These are phyloP conservation scores for Ulmus americana DNA, from an alignment of 331 rosid species.

Conservation along the genomic window DNA sequence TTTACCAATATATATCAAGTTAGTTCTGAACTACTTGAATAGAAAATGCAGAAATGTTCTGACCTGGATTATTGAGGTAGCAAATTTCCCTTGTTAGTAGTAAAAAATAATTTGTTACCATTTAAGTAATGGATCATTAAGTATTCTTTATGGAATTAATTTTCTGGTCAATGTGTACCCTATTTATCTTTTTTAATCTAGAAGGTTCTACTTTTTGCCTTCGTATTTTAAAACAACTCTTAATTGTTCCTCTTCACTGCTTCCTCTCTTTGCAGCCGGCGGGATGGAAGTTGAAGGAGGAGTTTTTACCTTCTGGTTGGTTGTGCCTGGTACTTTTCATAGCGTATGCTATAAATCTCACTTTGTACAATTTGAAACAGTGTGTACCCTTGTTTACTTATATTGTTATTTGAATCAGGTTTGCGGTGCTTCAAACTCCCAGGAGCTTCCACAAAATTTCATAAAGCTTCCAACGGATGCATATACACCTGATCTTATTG, in stretches of 20 bases:
- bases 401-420: constrained; percentile 45
- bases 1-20: constrained; percentile 1
- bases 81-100: constrained; percentile 15
- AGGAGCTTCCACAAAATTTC: constrained; percentile 77
- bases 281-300: constrained; percentile 86
- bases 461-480: constrained; percentile 65
- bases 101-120: background rate
- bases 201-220: background rate
- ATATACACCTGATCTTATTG: constrained; percentile 88
- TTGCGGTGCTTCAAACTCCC: constrained; percentile 80
- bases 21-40: background rate
- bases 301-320: constrained; percentile 85
- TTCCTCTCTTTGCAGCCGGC: constrained; percentile 64
- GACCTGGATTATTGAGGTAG: background rate
- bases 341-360: constrained; percentile 20
- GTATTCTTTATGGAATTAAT: background rate
- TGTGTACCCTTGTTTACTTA: constrained; percentile 5
- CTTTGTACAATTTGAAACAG: background rate
- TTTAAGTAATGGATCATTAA: background rate
- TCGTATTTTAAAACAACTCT: background rate
- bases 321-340: constrained; percentile 65
- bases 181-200: background rate
- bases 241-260: constrained; percentile 11
- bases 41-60: background rate
- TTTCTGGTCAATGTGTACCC: background rate